A percentile compares a stretch with the other conserved stretches of the same genome.
phyloP scores from a whole-genome alignment of 1,139 yeast species.

The Protomyces gravidus region DNA sequence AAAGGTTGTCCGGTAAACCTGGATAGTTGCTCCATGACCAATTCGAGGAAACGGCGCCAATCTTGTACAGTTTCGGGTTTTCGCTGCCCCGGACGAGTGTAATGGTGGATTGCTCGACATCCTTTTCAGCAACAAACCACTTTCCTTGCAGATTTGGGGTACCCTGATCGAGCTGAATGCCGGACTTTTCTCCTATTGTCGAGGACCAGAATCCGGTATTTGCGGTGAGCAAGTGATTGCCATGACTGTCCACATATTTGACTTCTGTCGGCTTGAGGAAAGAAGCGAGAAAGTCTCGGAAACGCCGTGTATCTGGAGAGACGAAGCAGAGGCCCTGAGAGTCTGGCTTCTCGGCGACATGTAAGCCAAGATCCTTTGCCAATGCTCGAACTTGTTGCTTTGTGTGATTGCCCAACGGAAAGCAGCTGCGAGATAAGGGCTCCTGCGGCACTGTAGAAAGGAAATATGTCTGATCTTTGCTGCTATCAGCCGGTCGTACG shows the following conservation, averaged over 20 bases:
- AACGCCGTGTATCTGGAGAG: slow-evolving; percentile 56
- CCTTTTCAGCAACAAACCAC: slow-evolving; percentile 82
- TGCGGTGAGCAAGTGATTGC: slow-evolving; percentile 68
- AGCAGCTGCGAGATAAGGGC: slow-evolving; percentile 51
- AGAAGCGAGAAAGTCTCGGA: slow-evolving; percentile 69
- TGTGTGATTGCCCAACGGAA: slow-evolving; percentile 74
- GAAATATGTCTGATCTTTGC: slow-evolving; percentile 89
- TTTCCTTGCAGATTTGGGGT: slow-evolving; percentile 67
- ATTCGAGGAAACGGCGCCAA: slow-evolving; percentile 18
- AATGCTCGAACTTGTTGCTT: slow-evolving; percentile 70
- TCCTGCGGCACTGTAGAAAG: slow-evolving; percentile 59
- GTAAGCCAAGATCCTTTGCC: slow-evolving; percentile 54
- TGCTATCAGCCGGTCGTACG: slow-evolving; percentile 54
- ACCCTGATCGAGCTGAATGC: slow-evolving; percentile 82
- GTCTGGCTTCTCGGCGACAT: slow-evolving; percentile 75
- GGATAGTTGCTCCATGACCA: slow-evolving; percentile 21
- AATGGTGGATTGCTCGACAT: slow-evolving; percentile 59
- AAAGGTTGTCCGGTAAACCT: slow-evolving; percentile 15
- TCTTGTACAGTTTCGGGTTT: slow-evolving; percentile 54
- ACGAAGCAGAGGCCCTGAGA: slow-evolving; percentile 96
- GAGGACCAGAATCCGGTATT: slow-evolving; percentile 89
- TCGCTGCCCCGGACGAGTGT: slow-evolving; percentile 74
- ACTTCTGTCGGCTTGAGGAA: slow-evolving; percentile 73
- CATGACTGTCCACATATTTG: slow-evolving; percentile 57
- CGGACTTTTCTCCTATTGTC: slow-evolving; percentile 82